These are phyloP conservation scores for Pyricularia sp. DNA, from an alignment of 2,329 filamentous ascomycete genomes.

Conservation along the genomic window DNA sequence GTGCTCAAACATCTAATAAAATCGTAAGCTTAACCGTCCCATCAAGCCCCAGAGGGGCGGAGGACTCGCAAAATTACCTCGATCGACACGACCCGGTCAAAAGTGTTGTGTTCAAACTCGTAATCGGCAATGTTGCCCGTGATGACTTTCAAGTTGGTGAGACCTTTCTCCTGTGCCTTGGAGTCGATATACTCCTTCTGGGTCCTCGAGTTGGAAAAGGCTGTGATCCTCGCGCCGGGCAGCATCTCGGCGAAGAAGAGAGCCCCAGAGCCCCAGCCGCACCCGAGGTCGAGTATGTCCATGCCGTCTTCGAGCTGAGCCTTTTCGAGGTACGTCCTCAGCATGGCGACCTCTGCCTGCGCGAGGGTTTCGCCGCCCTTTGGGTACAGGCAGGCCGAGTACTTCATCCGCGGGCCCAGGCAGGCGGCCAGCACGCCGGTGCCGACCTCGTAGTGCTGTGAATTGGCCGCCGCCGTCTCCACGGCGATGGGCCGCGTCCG, in stretches of 20 bases:
- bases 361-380: constrained; percentile 48
- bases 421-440: constrained; percentile 48
- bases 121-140: constrained; percentile 56
- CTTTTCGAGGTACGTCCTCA: constrained; percentile 47
- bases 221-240: constrained; percentile 47
- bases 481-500: constrained; percentile 52
- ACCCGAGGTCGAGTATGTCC: constrained; percentile 51
- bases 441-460: constrained; percentile 61
- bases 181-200: constrained; percentile 55
- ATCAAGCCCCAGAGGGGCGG: neutral
- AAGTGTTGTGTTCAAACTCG: constrained; percentile 43
- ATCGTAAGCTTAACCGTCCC: neutral
- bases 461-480: constrained; percentile 50
- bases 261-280: constrained; percentile 54
- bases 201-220: constrained; percentile 56
- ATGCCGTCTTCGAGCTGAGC: constrained; percentile 47
- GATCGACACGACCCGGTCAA: constrained; percentile 54
- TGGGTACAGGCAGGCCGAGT: constrained; percentile 53
- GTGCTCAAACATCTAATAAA: constrained; percentile 53
- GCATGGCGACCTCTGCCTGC: constrained; percentile 54
- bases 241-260: constrained; percentile 54
- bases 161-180: constrained; percentile 38
- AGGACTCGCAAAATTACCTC: no score
- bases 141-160: constrained; percentile 49
- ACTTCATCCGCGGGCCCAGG: constrained; percentile 60